These are phyloP conservation scores for Schrenkiella parvula DNA, from an alignment of 345 rosid species.

Conservation along the genomic window DNA sequence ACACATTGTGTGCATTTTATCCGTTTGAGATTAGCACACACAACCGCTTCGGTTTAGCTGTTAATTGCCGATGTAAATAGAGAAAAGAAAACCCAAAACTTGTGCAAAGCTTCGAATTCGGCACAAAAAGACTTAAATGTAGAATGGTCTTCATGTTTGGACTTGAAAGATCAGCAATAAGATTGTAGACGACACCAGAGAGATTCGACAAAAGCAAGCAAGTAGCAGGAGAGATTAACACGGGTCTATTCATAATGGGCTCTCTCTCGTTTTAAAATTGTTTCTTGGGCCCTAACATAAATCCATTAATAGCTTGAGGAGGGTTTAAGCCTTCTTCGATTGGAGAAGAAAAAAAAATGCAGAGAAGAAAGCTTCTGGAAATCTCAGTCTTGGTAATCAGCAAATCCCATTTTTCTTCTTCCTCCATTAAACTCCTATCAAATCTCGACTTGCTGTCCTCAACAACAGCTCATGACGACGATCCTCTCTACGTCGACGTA, in stretches of 20 bases:
- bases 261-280: too few species aligned
- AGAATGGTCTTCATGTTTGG: neutral
- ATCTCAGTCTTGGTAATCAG: slow-evolving; percentile 24
- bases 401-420: slow-evolving; percentile 24
- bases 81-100: neutral
- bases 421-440: neutral
- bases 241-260: neutral
- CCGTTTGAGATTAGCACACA: too few species aligned
- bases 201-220: neutral
- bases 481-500: slow-evolving; percentile 50
- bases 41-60: neutral
- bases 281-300: neutral
- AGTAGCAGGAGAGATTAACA: neutral
- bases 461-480: slow-evolving; percentile 6
- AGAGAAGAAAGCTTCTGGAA: slow-evolving; percentile 20
- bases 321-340: neutral
- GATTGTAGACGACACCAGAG: neutral
- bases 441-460: neutral
- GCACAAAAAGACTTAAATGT: neutral
- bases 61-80: neutral
- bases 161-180: neutral
- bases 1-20: neutral
- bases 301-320: neutral
- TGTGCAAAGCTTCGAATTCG: neutral
- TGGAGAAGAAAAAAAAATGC: slow-evolving; percentile 27